phyloP scores from a whole-genome alignment of 2,329 filamentous ascomycete genomes.

The Epichloe gansuensis region DNA sequence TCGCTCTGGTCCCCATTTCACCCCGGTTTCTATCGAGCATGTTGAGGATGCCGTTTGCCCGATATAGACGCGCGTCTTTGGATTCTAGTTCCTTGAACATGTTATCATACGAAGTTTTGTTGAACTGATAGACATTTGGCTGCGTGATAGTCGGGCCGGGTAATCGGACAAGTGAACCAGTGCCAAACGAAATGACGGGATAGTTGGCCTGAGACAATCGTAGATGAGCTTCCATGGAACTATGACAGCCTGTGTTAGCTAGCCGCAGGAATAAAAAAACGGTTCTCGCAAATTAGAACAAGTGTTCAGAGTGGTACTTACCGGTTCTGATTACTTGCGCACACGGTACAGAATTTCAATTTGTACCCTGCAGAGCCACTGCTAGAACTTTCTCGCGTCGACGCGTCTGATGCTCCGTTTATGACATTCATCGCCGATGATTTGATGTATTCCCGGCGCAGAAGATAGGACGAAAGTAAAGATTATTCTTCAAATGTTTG shows the following conservation, averaged over 20 bases:
- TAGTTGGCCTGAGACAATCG: slow-evolving; percentile 76
- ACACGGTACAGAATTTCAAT: slow-evolving; percentile 96
- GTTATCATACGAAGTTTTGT: slow-evolving; percentile 85
- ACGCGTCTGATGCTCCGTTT: slow-evolving; percentile 25
- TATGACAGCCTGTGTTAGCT: slow-evolving; percentile 6
- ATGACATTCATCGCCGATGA: slow-evolving; percentile 26
- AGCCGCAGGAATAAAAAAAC: not conserved
- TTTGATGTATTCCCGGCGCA: not conserved
- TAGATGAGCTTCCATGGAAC: slow-evolving; percentile 87
- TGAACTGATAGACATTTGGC: slow-evolving; percentile 97
- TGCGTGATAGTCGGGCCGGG: slow-evolving; percentile 84
- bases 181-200: slow-evolving; percentile 97
- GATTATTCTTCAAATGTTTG: not conserved
- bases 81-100: slow-evolving; percentile 85
- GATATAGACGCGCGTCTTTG: slow-evolving; percentile 81
- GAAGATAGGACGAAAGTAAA: not conserved
- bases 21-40: slow-evolving; percentile 90
- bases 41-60: slow-evolving; percentile 82
- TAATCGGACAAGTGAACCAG: slow-evolving; percentile 83
- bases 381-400: slow-evolving; percentile 31
- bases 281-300: not conserved
- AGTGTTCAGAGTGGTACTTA: slow-evolving; percentile 27
- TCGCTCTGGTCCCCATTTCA: slow-evolving; percentile 92
- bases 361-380: slow-evolving; percentile 57
- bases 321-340: slow-evolving; percentile 95